A percentile compares a stretch with the other conserved stretches of the same genome.
phyloP scores from a whole-genome alignment of 2,329 filamentous ascomycete species.

The Penicillium sclerotigenum region DNA sequence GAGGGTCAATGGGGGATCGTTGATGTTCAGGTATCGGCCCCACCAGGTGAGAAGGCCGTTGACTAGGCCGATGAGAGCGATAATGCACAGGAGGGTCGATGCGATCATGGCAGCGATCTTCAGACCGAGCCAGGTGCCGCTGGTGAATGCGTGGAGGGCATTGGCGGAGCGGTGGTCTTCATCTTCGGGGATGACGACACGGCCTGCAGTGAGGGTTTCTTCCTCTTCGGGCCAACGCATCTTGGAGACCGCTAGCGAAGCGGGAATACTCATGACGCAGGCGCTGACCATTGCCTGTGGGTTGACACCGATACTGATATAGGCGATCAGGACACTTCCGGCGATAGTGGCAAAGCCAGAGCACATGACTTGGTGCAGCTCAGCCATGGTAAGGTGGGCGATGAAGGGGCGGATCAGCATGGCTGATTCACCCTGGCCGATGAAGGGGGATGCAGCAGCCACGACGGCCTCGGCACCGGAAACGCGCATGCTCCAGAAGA shows the following conservation, averaged over 20 bases:
- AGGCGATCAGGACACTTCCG: conserved; percentile 80
- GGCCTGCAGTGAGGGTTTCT: conserved; percentile 77
- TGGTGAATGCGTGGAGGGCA: conserved; percentile 77
- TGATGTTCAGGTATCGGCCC: conserved; percentile 73
- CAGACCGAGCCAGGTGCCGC: conserved; percentile 79
- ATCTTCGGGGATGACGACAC: conserved; percentile 76
- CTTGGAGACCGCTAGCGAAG: conserved; percentile 84
- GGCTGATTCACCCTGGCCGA: conserved; percentile 88
- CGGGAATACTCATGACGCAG: conserved; percentile 94
- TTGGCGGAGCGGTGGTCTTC: conserved; percentile 70
- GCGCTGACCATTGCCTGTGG: conserved; percentile 82
- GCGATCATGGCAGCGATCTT: conserved; percentile 84
- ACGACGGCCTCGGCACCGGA: conserved; percentile 93
- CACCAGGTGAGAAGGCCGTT: conserved; percentile 81
- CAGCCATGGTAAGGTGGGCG: conserved; percentile 76
- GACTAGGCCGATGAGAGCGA: conserved; percentile 69
- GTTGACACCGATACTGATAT: conserved; percentile 79
- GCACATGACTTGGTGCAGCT: conserved; percentile 89
- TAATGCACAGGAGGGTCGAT: conserved; percentile 76
- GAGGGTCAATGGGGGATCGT: conserved; percentile 66
- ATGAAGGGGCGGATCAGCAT: conserved; percentile 90
- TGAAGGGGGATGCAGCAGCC: conserved; percentile 87
- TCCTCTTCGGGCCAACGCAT: conserved; percentile 85
- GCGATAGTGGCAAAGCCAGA: conserved; percentile 92
- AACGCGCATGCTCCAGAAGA: conserved; percentile 85